These are phyloP conservation scores for Beta corolliflora DNA, from an alignment of 179 eudicot genomes.

Conservation along the genomic window DNA sequence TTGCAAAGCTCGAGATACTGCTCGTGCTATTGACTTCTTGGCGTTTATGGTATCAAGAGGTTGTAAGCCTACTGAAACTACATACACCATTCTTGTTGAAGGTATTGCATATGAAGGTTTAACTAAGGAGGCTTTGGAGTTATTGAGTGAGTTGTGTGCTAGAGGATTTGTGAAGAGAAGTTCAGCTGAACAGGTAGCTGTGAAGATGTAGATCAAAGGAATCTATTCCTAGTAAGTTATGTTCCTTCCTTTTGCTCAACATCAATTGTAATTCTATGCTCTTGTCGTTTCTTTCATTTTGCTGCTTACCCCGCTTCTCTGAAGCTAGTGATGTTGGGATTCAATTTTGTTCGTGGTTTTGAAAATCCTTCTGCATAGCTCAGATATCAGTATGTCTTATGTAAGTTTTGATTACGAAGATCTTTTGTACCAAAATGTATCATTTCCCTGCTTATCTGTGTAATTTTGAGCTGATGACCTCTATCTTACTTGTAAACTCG, in stretches of 20 bases:
- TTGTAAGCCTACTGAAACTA: slow-evolving; percentile 77
- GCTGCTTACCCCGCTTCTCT: not conserved
- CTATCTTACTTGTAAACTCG: not conserved
- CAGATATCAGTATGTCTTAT: not conserved
- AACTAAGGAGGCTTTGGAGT: slow-evolving; percentile 67
- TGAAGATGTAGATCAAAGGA: slow-evolving; percentile 42
- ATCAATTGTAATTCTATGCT: not conserved
- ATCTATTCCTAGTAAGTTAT: slow-evolving; percentile 7
- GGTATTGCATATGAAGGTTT: slow-evolving; percentile 84
- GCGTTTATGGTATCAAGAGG: slow-evolving; percentile 70
- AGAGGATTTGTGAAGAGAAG: slow-evolving; percentile 77
- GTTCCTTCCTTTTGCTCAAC: not conserved
- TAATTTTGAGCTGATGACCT: not conserved
- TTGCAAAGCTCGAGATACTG: slow-evolving; percentile 76
- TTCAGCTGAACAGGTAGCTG: slow-evolving; percentile 66
- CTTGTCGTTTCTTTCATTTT: not conserved
- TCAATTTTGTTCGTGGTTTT: slow-evolving; percentile 31
- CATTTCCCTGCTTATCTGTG: not conserved
- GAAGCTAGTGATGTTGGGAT: slow-evolving; percentile 20
- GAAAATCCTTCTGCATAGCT: slow-evolving; percentile 17
- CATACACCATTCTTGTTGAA: slow-evolving; percentile 71
- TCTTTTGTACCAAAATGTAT: not conserved
- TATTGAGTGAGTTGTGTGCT: slow-evolving; percentile 66
- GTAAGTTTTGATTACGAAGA: not conserved
- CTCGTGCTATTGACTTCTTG: slow-evolving; percentile 78